These are phyloP conservation scores for Colletotrichum destructivum DNA, from an alignment of 2,329 filamentous ascomycete genomes.

Conservation along the genomic window DNA sequence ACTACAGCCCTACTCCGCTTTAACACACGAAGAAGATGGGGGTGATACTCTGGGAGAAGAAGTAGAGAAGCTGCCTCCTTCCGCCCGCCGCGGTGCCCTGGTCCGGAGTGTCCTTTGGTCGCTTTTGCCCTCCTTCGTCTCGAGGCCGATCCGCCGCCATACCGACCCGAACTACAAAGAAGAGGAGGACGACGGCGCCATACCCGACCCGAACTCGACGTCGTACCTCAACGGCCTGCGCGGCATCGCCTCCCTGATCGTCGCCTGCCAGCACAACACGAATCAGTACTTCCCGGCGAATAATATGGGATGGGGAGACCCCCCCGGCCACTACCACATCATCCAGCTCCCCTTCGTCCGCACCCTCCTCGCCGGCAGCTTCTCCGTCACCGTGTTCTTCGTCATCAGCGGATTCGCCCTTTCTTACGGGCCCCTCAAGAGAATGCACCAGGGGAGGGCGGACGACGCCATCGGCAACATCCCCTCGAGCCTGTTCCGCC, in stretches of 20 bases:
- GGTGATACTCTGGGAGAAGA: too few species aligned
- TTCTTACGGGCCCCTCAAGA: constrained; percentile 66
- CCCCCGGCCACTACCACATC: not conserved
- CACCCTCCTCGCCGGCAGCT: constrained; percentile 67
- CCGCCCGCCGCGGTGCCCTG: too few species aligned
- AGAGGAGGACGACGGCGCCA: not conserved
- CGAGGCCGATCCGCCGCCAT: not conserved
- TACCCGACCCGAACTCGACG: not conserved
- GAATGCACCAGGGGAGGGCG: constrained; percentile 54
- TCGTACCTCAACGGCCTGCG: not conserved
- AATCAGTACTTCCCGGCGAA: not conserved
- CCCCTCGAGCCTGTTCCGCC: constrained; percentile 67
- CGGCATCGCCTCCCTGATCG: not conserved
- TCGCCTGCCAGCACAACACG: not conserved
- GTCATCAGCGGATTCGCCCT: constrained; percentile 76
- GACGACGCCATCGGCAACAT: constrained; percentile 60
- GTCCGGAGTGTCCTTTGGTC: not conserved
- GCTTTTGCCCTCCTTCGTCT: not conserved
- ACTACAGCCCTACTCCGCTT: too few species aligned
- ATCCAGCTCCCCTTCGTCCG: constrained; percentile 68
- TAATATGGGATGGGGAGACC: not conserved
- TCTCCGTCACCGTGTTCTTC: constrained; percentile 74
- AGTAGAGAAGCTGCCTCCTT: too few species aligned
- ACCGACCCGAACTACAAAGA: not conserved
- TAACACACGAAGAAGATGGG: too few species aligned